Conservation (phyloP, 371 early-diverging fungal genomes). For the Haplosporangium sp. region DNA sequence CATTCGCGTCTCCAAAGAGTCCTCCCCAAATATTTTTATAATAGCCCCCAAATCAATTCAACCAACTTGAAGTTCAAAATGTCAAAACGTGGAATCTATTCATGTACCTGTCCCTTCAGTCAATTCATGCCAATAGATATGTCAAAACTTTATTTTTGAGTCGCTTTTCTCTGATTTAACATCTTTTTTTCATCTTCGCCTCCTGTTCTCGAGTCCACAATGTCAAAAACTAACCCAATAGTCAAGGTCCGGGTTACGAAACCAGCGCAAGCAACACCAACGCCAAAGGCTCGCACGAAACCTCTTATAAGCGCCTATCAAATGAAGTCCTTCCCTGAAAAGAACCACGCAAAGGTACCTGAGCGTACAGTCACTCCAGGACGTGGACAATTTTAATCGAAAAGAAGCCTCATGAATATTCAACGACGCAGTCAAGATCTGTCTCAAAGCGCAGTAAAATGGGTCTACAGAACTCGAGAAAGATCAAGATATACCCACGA, state of each 20-base stretch:
- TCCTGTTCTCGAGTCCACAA: slow-evolving; percentile 41
- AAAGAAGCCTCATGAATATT: neutral
- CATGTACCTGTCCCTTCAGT: too few relatives aligned
- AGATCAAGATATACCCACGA: slow-evolving; percentile 8
- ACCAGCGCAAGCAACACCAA: neutral
- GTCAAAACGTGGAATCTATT: too few relatives aligned
- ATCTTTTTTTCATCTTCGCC: slow-evolving; percentile 27
- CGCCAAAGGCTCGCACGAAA: too few relatives aligned
- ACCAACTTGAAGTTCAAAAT: too few relatives aligned
- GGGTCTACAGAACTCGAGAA: neutral
- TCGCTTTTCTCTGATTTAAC: slow-evolving; percentile 38
- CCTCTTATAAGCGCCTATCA: neutral
- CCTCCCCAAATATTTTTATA: too few relatives aligned
- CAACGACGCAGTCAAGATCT: neutral
- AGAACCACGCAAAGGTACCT: neutral
- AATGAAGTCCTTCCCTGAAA: neutral
- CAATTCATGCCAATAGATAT: too few relatives aligned
- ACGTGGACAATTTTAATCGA: neutral
- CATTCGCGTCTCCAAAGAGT: too few relatives aligned
- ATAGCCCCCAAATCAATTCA: too few relatives aligned
- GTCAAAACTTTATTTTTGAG: too few relatives aligned
- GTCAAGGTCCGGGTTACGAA: neutral
- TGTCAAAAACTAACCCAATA: too few relatives aligned
- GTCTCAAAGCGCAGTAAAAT: neutral
- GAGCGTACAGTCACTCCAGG: neutral